Evolutionary conservation across 2,329 filamentous ascomycete species (phyloP), one percentile per base, ranked within the genome.

Genomic region (Fusarium nanum): DNA sequence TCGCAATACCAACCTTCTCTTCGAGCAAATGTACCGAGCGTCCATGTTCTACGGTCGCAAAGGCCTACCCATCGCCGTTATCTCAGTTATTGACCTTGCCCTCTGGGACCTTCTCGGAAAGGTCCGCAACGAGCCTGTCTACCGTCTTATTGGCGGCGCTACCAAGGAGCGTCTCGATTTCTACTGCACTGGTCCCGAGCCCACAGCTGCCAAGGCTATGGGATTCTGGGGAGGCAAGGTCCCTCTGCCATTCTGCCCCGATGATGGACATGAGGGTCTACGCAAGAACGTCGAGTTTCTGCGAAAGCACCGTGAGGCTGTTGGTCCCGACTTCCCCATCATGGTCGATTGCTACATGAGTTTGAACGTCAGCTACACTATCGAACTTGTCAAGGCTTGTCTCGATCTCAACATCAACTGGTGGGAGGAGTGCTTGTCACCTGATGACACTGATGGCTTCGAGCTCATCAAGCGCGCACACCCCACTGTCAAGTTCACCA

Each of bases 291-390:
- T 97, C 57, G 93, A 93, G 78, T 98, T 94, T 78, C 87, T 98
- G 52, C 89, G 91, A 73, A 91, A 93, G 80, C 93, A 97, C 80
- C 89, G 94, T 57, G 92, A 94, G 77, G 88, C 88, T 58, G 91
- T 98, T 45, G 94, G 94, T 0, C 92, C 93, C 1, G 92, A 97
- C 79, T 98, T 96, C 79, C 94, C 94, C 47, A 86, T 98, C 72
- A 94, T 97, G 85, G 94, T 98, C 7, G 94, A 98, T 83, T 98
- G 94, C 85, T 98, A 97, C 83, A 98, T 98, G 94, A 94, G 92
- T 73, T 84, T 98, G 76, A 97, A 94, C 76, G 94, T 98, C 27
- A 84, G 92, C 2, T 98, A 98, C 83, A 97, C 93, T 6, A 97
- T 98, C 73, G 92, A 97, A 81, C 86, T 98, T 25, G 94, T 92